A percentile compares a stretch with the other conserved stretches of the same genome.
Conservation (phyloP, 1,139 yeast species). For the Suhomyces bribrorum region DNA sequence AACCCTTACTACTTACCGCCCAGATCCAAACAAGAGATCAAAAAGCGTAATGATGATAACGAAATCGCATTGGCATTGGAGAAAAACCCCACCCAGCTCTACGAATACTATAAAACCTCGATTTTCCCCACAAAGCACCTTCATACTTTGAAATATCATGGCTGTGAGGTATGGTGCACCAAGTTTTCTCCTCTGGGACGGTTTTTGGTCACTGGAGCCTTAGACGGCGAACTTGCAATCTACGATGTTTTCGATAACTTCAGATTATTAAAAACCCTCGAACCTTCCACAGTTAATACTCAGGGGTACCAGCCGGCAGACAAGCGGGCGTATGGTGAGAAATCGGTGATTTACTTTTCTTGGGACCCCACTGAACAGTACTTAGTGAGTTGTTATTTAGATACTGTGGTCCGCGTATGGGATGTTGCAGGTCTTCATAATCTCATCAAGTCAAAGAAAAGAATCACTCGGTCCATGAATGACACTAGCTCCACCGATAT, state of each 20-base stretch:
- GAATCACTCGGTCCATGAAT: conserved; percentile 30
- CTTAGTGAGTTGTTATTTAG: conserved; percentile 68
- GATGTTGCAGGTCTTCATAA: conserved; percentile 43
- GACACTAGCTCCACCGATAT: conserved; percentile 9
- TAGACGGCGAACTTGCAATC: conserved; percentile 63
- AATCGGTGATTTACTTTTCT: conserved; percentile 64
- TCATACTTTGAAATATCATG: conserved; percentile 51
- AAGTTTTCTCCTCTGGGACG: conserved; percentile 78
- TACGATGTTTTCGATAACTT: conserved; percentile 65
- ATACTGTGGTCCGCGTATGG: conserved; percentile 69
- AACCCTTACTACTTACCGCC: conserved; percentile 41
- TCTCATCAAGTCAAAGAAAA: conserved; percentile 23
- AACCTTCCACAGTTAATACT: conserved; percentile 34
- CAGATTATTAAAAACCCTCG: conserved; percentile 39
- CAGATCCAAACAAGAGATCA: conserved; percentile 18
- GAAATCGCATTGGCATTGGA: conserved; percentile 14
- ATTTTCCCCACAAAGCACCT: conserved; percentile 50
- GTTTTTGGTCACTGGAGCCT: conserved; percentile 73
- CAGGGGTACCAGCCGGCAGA: conserved; percentile 29
- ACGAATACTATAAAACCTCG: conserved; percentile 14
- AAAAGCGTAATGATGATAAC: conserved; percentile 4
- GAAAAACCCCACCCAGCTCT: conserved; percentile 7
- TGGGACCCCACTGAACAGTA: conserved; percentile 77
- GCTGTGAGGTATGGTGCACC: conserved; percentile 82
- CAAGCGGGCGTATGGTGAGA: conserved; percentile 21